Evolutionary conservation across 2,329 filamentous ascomycete genomes (phyloP), one percentile per base, ranked within the genome.

Genomic region (Incumbomyces delicatus): DNA sequence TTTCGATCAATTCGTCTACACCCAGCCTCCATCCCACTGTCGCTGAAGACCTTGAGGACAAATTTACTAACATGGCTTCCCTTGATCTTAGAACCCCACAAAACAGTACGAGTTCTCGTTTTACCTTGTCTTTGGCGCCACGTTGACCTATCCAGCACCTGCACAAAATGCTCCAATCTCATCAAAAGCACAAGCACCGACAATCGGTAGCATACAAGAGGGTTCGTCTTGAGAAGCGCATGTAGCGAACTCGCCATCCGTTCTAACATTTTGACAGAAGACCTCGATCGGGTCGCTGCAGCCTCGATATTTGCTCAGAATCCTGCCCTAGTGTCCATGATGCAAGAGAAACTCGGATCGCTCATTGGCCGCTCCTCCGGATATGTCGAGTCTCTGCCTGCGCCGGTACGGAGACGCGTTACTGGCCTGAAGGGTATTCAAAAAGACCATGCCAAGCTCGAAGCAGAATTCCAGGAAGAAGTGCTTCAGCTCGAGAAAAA

Each of bases 401-500:
- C 81, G 48, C 80, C 84, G 50, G 89, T 98, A 60, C 88, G 89
- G 67, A 87, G 86, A 65, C 89, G 92, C 63, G 90, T 98, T 56
- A 83, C 89, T 52, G 94, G 92, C 58, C 77, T 98, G 53, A 95
- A 96, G 75, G 94, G 90, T 58, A 88, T 98, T 59, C 92, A 98
- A 72, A 95, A 95, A 72, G 89, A 96, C 61, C 92, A 98, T 73
- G 87, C 90, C 52, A 95, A 96, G 74, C 83, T 98, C 60, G 94
- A 98, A 76, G 87, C 88, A 45, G 84, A 95, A 70, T 96, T 98
- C 70, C 94, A 98, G 68, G 89, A 96, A 69, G 94, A 96, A 72
- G 89, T 98, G 52, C 78, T 98, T 49, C 83, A 95, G 69, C 80
- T 98, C 22, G 92, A 98, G 78, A 98, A 98, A 80, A 95, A 95